Conservation (phyloP, 2,329 filamentous ascomycete species). For the Fusarium torreyae region DNA sequence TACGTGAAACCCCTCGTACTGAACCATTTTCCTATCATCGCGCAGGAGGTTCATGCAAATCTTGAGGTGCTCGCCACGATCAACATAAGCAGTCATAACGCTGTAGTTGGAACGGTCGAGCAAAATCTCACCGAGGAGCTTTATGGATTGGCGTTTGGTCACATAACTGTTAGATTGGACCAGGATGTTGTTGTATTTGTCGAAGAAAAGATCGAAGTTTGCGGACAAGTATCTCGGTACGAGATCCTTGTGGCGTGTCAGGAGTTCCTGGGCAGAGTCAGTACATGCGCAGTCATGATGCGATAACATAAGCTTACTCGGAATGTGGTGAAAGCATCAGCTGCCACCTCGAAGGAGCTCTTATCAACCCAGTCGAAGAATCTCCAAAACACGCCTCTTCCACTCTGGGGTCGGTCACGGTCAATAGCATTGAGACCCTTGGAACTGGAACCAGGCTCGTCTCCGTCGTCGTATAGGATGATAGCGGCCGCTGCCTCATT, state of each 20-base stretch:
- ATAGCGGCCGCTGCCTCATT: conserved; percentile 92
- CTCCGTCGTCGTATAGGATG: conserved; percentile 92
- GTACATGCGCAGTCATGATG: background rate
- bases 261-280: conserved; percentile 76
- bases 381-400: conserved; percentile 92
- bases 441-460: conserved; percentile 77
- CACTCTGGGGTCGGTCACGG: conserved; percentile 80
- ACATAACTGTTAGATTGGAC: conserved; percentile 97
- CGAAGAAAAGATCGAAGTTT: conserved; percentile 95
- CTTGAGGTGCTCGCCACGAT: conserved; percentile 95
- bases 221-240: conserved; percentile 89
- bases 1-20: conserved; percentile 99
- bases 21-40: conserved; percentile 98
- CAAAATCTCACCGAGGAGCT: conserved; percentile 93
- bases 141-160: conserved; percentile 98
- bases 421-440: conserved; percentile 85
- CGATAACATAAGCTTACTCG: conserved; percentile 70
- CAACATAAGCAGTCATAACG: conserved; percentile 98
- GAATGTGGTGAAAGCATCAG: conserved; percentile 98
- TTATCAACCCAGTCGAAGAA: conserved; percentile 99
- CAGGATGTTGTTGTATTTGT: conserved; percentile 87
- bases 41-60: conserved; percentile 97
- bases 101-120: conserved; percentile 96
- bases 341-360: conserved; percentile 95
- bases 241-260: conserved; percentile 94